phyloP scores from a whole-genome alignment of 257 asterid genomes.

The Gardenia jasminoides region DNA sequence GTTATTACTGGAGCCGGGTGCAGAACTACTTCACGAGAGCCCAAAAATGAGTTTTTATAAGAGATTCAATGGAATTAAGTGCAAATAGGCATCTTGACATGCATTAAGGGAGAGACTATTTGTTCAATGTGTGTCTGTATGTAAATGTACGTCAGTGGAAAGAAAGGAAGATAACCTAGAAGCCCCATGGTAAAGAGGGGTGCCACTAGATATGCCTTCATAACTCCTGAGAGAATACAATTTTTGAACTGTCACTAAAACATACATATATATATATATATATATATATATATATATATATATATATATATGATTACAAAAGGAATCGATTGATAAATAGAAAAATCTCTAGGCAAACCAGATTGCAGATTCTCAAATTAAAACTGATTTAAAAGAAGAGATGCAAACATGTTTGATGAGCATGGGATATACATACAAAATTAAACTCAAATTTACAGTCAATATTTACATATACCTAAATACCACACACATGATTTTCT shows the following conservation, averaged over 20 bases:
- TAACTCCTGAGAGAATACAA: background rate
- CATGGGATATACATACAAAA: no score
- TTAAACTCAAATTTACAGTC: no score
- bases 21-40: background rate
- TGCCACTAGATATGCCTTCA: background rate
- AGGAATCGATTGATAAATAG: no score
- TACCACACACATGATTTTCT: no score
- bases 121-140: background rate
- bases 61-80: background rate
- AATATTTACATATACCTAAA: no score
- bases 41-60: background rate
- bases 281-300: no score
- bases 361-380: background rate
- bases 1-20: background rate
- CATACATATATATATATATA: no score
- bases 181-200: background rate
- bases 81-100: no score
- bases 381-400: background rate
- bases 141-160: no score
- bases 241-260: background rate
- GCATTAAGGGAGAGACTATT: background rate
- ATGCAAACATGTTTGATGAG: background rate
- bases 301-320: no score
- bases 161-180: background rate
- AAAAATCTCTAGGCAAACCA: background rate